Conservation (phyloP, 495 filamentous ascomycete species). For the Podospora pseudoanserina region DNA sequence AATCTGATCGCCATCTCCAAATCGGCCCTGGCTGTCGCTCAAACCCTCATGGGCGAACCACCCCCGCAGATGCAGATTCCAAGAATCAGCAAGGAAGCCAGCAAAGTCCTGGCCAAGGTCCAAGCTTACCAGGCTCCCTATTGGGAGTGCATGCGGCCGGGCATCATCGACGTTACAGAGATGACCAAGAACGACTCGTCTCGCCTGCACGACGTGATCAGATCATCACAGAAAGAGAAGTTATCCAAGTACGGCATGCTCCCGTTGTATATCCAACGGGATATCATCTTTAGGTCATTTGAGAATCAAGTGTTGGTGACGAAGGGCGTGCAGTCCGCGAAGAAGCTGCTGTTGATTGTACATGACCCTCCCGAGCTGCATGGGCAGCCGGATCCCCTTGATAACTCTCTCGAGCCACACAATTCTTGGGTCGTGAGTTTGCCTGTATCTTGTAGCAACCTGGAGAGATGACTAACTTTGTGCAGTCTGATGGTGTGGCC, state of each 20-base stretch:
- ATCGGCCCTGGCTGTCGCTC: constrained; percentile 86
- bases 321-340: constrained; percentile 35
- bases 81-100: constrained; percentile 47
- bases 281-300: constrained; percentile 69
- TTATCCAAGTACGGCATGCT: constrained; percentile 71
- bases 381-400: constrained; percentile 62
- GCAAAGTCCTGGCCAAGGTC: constrained; percentile 47
- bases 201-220: constrained; percentile 63
- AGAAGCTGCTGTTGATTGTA: constrained; percentile 67
- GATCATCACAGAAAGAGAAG: constrained; percentile 64
- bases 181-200: constrained; percentile 32
- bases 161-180: constrained; percentile 44
- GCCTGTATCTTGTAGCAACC: background rate
- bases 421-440: constrained; percentile 78
- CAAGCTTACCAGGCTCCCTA: constrained; percentile 52
- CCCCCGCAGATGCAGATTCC: constrained; percentile 63
- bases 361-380: constrained; percentile 79
- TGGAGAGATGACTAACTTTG: background rate
- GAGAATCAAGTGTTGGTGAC: constrained; percentile 89
- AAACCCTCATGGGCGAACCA: constrained; percentile 91
- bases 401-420: constrained; percentile 71
- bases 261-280: constrained; percentile 67
- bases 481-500: constrained; percentile 69
- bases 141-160: constrained; percentile 59
- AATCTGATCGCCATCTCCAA: constrained; percentile 88